Evolutionary conservation across 2,329 filamentous ascomycete genomes (phyloP).

Genomic region (Nemania sp.): DNA sequence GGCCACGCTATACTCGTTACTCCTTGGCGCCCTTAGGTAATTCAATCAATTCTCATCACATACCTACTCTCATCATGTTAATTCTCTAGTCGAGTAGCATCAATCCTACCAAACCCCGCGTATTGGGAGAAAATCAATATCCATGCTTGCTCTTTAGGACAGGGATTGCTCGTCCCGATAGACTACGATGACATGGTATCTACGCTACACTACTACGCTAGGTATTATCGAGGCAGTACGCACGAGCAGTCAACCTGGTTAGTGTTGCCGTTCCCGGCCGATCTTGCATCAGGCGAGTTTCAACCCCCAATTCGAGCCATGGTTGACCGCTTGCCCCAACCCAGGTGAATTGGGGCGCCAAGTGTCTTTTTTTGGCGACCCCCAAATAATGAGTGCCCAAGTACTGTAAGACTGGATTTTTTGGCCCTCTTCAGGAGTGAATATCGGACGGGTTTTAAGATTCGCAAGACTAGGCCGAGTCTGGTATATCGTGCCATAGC

Average conservation of each 20-base stretch:
- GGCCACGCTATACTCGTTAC: constrained; percentile 2
- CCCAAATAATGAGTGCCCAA: not conserved
- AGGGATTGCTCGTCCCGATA: constrained; percentile 2
- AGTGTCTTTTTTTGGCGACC: constrained; percentile 12
- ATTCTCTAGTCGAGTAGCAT: not conserved
- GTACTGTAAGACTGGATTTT: not conserved
- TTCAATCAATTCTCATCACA: not conserved
- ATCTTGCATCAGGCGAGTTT: constrained; percentile 37
- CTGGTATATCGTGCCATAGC: constrained; percentile 11
- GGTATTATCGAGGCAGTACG: constrained; percentile 4
- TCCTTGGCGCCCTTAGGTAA: not conserved
- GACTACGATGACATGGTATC: not conserved
- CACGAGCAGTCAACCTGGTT: constrained; percentile 17
- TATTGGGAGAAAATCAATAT: not conserved
- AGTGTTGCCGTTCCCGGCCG: constrained; percentile 19
- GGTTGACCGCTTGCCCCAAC: constrained; percentile 8
- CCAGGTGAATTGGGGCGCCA: constrained; percentile 19
- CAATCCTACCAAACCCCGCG: not conserved
- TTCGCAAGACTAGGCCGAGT: constrained; percentile 7
- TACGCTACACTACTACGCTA: not conserved
- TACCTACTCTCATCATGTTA: not conserved
- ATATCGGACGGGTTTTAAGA: constrained; percentile 16
- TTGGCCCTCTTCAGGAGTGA: constrained; percentile 5
- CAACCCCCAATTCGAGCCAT: constrained; percentile 24
- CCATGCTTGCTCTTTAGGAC: not conserved